These are phyloP conservation scores for Edaphochlamys debaryana DNA, from an alignment of 139 green algal species.

Conservation along the genomic window DNA sequence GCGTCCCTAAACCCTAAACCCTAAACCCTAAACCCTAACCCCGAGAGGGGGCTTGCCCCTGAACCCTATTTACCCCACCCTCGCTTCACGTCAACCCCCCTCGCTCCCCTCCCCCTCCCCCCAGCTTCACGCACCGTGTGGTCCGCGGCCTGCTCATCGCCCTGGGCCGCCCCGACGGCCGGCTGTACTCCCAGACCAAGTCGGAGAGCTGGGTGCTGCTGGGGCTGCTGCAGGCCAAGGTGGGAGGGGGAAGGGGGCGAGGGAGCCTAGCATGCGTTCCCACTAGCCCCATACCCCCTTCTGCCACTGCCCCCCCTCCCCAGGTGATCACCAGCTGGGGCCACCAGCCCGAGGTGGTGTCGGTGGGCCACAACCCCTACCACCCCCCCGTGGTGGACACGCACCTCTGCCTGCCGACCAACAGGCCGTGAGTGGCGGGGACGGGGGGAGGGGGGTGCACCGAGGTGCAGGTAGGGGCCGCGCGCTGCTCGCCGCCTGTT, in stretches of 20 bases:
- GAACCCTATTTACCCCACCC: no score
- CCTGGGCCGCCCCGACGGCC: constrained; percentile 25
- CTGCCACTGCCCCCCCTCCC: not conserved
- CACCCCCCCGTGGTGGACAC: constrained; percentile 20
- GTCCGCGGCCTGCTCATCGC: constrained; percentile 19
- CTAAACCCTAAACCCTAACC: no score
- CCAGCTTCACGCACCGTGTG: constrained; percentile 33
- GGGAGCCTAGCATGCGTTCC: no score
- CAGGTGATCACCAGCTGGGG: constrained; percentile 35
- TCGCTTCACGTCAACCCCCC: no score
- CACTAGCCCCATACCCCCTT: not conserved
- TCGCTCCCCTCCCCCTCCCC: no score
- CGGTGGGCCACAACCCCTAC: constrained; percentile 36
- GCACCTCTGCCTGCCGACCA: constrained; percentile 14
- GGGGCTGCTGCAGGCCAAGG: constrained; percentile 29
- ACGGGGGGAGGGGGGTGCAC: no score
- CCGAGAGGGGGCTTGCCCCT: no score
- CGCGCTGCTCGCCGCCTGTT: no score
- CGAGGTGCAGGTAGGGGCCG: no score
- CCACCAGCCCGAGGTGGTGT: constrained; percentile 37
- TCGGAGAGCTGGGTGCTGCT: constrained; percentile 36
- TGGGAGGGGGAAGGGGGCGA: no score
- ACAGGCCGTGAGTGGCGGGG: no score
- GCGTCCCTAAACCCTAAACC: no score
- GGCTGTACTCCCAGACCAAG: constrained; percentile 31